Evolutionary conservation across 805 yeast genomes (phyloP).

Genomic region (Wickerhamiella alocasiicola): DNA sequence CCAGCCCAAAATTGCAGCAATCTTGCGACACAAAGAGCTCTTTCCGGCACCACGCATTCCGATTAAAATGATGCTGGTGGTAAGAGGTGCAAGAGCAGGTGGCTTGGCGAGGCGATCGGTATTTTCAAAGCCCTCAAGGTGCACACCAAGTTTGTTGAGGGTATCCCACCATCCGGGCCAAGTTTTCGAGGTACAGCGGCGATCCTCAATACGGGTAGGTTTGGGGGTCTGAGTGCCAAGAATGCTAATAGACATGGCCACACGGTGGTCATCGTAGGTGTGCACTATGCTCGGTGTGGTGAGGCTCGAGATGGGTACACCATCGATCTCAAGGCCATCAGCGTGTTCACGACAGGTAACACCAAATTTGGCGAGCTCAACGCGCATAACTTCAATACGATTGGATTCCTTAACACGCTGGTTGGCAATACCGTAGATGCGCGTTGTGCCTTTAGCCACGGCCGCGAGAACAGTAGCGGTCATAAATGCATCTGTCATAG

Average conservation of each 20-base stretch:
- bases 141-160: constrained; percentile 52
- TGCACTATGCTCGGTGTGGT: constrained; percentile 21
- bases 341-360: constrained; percentile 72
- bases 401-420: constrained; percentile 97
- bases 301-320: constrained; percentile 28
- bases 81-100: constrained; percentile 11
- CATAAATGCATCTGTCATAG: constrained; percentile 97
- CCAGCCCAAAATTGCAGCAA: constrained; percentile 50
- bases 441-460: constrained; percentile 60
- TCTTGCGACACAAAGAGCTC: constrained; percentile 71
- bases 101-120: constrained; percentile 15
- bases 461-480: constrained; percentile 97
- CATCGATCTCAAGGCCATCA: constrained; percentile 78
- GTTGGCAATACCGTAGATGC: constrained; percentile 91
- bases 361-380: constrained; percentile 80
- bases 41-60: constrained; percentile 99
- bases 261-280: constrained; percentile 92
- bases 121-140: constrained; percentile 61
- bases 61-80: constrained; percentile 55
- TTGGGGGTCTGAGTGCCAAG: constrained; percentile 57
- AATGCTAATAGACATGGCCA: constrained; percentile 92
- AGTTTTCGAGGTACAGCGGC: constrained; percentile 90
- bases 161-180: constrained; percentile 99
- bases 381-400: constrained; percentile 88
- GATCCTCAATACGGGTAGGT: constrained; percentile 65